Base-by-base conservation (phyloP, 1,139 yeast species). In the Torulaspora globosa region DNA sequence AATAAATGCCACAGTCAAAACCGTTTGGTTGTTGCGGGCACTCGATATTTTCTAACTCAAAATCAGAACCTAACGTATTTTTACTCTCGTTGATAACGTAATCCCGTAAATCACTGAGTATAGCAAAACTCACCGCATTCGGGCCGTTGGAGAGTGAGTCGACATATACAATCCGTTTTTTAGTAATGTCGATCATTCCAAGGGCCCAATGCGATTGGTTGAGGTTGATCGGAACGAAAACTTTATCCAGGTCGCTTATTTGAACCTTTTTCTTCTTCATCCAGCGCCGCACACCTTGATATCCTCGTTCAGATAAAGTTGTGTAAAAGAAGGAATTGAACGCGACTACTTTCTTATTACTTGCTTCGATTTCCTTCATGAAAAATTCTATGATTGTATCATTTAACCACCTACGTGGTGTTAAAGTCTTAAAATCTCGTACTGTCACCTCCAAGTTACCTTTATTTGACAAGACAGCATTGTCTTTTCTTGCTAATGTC, bases 1-100 rank as follows among this genome's bases (percentile, higher is more conserved):
- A 79, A 60, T 90, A 92, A 1, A 92, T 95, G 1, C 99, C 99
- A 69, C 99, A 94, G 64, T 94, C 99, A 55, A 66, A 86, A 0
- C 97, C 97, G 62, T 94, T 94, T 27, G 75, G 71, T 64, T 94
- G 99, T 56, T 83, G 88, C 0, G 98, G 98, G 30, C 90, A 78
- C 21, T 73, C 70, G 30, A 71, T 26, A 47, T 66, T 71, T 19
- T 66, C 44, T 60, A 69, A 54, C 34, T 67, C 66, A 43, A 71
- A 69, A 30, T 70, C 69, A 9, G 56, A 51, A 1, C 74, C 72
- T 14, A 69, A 60, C 39, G 64, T 60, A 1, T 60, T 58, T 44
- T 72, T 72, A 31, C 78, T 76, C 66, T 77, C 90, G 34, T 78
- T 75, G 1, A 63, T 57, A 73, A 87, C 75, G 62, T 85, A 92